A percentile compares a stretch with the other conserved stretches of the same genome.
phyloP scores from a whole-genome alignment of 495 filamentous ascomycete species.

The Hypomontagnella submonticulosa region DNA sequence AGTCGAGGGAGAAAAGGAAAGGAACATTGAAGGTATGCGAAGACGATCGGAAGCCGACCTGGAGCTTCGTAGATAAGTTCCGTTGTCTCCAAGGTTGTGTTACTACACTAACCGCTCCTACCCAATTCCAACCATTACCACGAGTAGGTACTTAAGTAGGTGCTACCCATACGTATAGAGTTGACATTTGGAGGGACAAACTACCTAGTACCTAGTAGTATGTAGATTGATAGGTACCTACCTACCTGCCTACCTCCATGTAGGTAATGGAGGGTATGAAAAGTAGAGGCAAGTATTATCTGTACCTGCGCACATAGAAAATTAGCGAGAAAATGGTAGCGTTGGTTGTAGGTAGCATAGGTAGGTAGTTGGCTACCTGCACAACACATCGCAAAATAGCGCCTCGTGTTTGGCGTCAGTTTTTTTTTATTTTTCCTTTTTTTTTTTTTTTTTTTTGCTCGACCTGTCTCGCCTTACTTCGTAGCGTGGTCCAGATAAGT shows the following conservation, averaged over 20 bases:
- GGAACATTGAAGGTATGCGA: too few relatives aligned
- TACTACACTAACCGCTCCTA: conserved; percentile 15
- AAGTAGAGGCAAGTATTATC: too few relatives aligned
- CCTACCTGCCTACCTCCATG: too few relatives aligned
- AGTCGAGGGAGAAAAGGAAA: conserved; percentile 20
- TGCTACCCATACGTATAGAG: too few relatives aligned
- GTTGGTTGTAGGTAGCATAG: background rate
- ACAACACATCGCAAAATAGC: conserved; percentile 1
- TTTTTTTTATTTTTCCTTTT: conserved; percentile 7
- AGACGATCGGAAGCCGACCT: conserved; percentile 41
- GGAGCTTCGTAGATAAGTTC: conserved; percentile 22
- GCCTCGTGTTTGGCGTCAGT: conserved; percentile 26
- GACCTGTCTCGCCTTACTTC: conserved; percentile 44
- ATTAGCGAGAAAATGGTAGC: conserved; percentile 4
- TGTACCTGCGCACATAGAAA: background rate
- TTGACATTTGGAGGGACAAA: too few relatives aligned
- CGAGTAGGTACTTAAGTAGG: background rate
- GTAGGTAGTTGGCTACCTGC: background rate
- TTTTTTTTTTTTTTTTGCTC: conserved; percentile 10
- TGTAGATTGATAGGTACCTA: too few relatives aligned
- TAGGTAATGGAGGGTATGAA: too few relatives aligned
- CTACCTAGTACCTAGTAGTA: too few relatives aligned
- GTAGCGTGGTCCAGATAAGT: conserved; percentile 40
- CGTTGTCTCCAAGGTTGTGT: conserved; percentile 32
- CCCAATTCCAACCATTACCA: conserved; percentile 1